Evolutionary conservation across 257 asterid genomes (phyloP).

Genomic region (Capsicum baccatum): DNA sequence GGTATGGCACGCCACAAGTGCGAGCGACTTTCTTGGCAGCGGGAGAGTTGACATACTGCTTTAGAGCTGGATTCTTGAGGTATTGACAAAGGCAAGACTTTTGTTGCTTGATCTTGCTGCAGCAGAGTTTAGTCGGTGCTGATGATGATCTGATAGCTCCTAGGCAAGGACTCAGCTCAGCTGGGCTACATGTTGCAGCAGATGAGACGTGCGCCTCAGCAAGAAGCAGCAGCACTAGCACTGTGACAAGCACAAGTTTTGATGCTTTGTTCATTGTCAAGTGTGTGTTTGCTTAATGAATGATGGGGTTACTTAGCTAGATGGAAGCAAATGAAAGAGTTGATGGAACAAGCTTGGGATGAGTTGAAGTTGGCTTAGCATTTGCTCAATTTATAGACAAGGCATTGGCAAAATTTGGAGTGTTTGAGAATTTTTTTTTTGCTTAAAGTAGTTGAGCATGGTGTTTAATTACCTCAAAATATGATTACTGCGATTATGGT

Average conservation of each 20-base stretch:
- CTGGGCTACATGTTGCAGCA: conserved; percentile 38
- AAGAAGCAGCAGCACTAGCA: conserved; percentile 36
- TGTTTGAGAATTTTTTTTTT: background rate
- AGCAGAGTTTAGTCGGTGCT: conserved; percentile 38
- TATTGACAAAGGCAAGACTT: conserved; percentile 44
- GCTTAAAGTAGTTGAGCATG: background rate
- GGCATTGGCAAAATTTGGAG: background rate
- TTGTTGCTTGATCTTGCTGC: conserved; percentile 39
- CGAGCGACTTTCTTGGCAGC: conserved; percentile 37
- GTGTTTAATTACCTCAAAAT: conserved; percentile 9
- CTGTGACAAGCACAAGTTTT: conserved; percentile 20
- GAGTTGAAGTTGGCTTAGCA: background rate
- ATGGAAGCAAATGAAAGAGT: background rate
- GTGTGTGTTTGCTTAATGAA: background rate
- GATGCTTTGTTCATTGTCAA: conserved; percentile 39
- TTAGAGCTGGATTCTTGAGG: conserved; percentile 38
- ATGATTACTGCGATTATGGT: conserved; percentile 4
- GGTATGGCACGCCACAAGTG: conserved; percentile 38
- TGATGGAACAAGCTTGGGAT: background rate
- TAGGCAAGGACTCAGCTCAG: conserved; percentile 34
- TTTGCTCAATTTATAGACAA: conserved; percentile 11
- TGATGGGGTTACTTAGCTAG: background rate
- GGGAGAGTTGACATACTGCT: conserved; percentile 32
- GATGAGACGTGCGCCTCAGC: conserved; percentile 34
- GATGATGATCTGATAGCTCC: conserved; percentile 35